A percentile compares a stretch with the other conserved stretches of the same genome.
Evolutionary conservation across 2,329 filamentous ascomycete genomes (phyloP).

Genomic region (Stagonosporopsis vannaccii): DNA sequence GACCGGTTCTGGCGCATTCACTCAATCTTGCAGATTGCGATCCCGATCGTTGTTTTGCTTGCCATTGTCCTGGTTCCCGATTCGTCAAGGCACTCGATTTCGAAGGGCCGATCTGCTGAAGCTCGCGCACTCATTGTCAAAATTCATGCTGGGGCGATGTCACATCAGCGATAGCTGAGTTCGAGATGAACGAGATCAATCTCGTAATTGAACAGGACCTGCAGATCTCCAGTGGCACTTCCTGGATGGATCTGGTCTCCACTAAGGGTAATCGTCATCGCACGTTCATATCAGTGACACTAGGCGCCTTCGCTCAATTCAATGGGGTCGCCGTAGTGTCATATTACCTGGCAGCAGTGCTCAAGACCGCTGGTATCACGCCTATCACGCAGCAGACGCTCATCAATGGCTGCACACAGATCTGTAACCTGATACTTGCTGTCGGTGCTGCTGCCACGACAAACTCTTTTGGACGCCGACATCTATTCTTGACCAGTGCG

Average conservation of each 20-base stretch:
- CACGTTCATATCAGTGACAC: background rate
- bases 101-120: background rate
- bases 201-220: background rate
- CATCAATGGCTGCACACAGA: background rate
- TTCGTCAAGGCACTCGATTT: background rate
- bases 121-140: background rate
- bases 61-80: background rate
- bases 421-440: background rate
- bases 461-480: background rate
- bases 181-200: background rate
- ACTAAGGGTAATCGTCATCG: background rate
- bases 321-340: background rate
- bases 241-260: background rate
- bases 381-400: background rate
- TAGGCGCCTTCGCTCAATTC: background rate
- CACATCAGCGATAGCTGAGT: background rate
- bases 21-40: background rate
- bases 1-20: conserved; percentile 54
- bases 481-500: background rate
- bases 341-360: background rate
- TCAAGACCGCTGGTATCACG: background rate
- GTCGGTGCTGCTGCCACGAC: background rate
- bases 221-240: background rate
- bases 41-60: background rate
- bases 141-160: background rate